Percentiles rank a stretch among this genome's conserved stretches.
These are phyloP conservation scores for Drechslera avenae DNA, from an alignment of 2,329 filamentous ascomycete genomes.

Conservation along the genomic window DNA sequence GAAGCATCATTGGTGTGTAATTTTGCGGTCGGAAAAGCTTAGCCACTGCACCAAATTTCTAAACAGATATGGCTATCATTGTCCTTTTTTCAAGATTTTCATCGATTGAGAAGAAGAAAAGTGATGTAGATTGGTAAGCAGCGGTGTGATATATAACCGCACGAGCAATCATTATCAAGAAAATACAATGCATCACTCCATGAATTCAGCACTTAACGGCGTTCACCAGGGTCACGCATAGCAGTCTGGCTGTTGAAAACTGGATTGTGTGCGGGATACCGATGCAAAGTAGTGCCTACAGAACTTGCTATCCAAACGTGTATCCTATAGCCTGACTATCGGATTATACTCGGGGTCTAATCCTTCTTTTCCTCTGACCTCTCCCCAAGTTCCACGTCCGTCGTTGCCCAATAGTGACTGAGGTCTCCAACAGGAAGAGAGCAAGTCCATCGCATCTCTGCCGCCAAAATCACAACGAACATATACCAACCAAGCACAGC, in stretches of 20 bases:
- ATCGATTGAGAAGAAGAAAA: too few relatives aligned
- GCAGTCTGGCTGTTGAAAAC: too few relatives aligned
- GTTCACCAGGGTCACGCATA: too few relatives aligned
- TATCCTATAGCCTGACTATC: too few relatives aligned
- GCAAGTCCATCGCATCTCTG: conserved; percentile 58
- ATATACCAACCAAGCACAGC: conserved; percentile 59
- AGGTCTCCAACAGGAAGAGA: conserved; percentile 59
- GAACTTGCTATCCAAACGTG: too few relatives aligned
- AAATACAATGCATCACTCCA: too few relatives aligned
- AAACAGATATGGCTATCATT: conserved; percentile 7
- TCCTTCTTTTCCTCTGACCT: conserved; percentile 38
- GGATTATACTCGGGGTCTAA: conserved; percentile 1
- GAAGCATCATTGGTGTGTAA: conserved; percentile 15
- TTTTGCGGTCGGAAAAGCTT: conserved; percentile 27
- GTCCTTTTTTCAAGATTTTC: conserved; percentile 1
- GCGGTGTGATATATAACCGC: too few relatives aligned
- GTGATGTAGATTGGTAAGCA: too few relatives aligned
- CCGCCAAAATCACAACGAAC: conserved; percentile 60
- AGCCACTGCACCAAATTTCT: conserved; percentile 10
- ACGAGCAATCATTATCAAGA: too few relatives aligned
- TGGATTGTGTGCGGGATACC: too few relatives aligned
- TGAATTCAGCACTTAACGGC: neutral
- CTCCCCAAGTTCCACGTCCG: conserved; percentile 34
- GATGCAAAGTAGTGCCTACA: neutral
- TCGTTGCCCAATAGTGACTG: conserved; percentile 54